Conservation (phyloP, 73 alveolate species). For the Paramecium sexaurelia region DNA sequence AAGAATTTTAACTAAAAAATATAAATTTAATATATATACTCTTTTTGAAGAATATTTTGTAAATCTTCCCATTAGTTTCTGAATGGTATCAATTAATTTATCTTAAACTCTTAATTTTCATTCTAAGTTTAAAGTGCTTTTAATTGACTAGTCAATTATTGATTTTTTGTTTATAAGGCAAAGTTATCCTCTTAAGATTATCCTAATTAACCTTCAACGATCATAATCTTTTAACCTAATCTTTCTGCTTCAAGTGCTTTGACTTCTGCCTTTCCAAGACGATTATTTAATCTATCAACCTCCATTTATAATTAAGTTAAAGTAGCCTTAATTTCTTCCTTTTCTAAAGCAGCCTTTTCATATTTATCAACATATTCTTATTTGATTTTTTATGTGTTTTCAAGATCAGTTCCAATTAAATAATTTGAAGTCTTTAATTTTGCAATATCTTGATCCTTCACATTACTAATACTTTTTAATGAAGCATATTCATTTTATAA, state of each 20-base stretch:
- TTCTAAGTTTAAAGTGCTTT: neutral
- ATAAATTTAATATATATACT: neutral
- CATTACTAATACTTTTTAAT: neutral
- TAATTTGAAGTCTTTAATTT: constrained; percentile 7
- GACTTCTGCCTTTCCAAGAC: neutral
- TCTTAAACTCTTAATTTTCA: constrained; percentile 1
- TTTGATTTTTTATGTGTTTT: neutral
- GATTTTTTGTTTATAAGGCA: neutral
- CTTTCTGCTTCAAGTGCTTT: constrained; percentile 49
- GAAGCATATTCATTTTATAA: neutral
- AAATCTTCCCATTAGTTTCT: constrained; percentile 45
- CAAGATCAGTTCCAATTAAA: constrained; percentile 20
- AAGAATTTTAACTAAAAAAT: neutral
- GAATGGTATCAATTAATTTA: constrained; percentile 1
- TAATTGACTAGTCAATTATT: neutral
- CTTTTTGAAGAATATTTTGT: neutral
- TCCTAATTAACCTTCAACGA: neutral
- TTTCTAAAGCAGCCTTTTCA: neutral
- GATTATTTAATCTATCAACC: neutral
- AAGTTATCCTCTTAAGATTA: neutral
- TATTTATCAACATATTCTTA: constrained; percentile 24
- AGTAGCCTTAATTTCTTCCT: neutral
- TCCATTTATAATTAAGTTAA: neutral
- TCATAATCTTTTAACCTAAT: neutral
- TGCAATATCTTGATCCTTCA: constrained; percentile 19